Conservation (phyloP, 2,329 filamentous ascomycete species). For the Raffaelea deltoideospora region DNA sequence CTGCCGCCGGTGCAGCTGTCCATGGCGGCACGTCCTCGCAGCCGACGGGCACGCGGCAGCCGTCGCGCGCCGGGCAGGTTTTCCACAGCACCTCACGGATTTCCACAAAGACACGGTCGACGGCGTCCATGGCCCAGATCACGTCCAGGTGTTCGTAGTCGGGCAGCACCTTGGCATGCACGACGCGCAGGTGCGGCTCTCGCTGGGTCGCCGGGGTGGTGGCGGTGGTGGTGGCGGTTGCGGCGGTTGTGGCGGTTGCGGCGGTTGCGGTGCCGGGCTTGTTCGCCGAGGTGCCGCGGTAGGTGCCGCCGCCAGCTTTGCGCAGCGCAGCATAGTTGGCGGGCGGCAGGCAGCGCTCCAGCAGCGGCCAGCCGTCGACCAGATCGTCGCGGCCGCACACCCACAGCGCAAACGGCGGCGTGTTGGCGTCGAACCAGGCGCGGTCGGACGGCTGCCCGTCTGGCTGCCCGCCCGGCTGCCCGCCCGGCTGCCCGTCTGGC, state of each 20-base stretch:
- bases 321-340: conserved; percentile 12
- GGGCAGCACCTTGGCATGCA: conserved; percentile 69
- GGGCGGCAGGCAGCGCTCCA: conserved; percentile 51
- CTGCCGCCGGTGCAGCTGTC: too few species aligned
- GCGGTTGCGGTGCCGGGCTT: too few species aligned
- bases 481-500: conserved; percentile 12
- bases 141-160: conserved; percentile 92
- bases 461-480: too few species aligned
- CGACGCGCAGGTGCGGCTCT: conserved; percentile 67
- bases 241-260: too few species aligned
- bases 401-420: conserved; percentile 79
- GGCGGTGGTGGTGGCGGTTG: conserved; percentile 1
- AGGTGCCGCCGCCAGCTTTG: neutral
- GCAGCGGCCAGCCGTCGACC: conserved; percentile 63
- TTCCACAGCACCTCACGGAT: conserved; percentile 73
- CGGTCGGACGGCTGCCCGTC: conserved; percentile 17
- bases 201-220: conserved; percentile 28
- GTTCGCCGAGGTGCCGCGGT: too few species aligned
- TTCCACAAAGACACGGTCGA: conserved; percentile 70
- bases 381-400: conserved; percentile 69
- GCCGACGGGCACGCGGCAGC: conserved; percentile 48
- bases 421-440: conserved; percentile 70
- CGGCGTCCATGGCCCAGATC: conserved; percentile 82
- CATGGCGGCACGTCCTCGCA: conserved; percentile 38
- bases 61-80: conserved; percentile 37